A percentile compares a stretch with the other conserved stretches of the same genome.
Evolutionary conservation across 208 protist species (phyloP).

Genomic region (Wallacemonas sp.): DNA sequence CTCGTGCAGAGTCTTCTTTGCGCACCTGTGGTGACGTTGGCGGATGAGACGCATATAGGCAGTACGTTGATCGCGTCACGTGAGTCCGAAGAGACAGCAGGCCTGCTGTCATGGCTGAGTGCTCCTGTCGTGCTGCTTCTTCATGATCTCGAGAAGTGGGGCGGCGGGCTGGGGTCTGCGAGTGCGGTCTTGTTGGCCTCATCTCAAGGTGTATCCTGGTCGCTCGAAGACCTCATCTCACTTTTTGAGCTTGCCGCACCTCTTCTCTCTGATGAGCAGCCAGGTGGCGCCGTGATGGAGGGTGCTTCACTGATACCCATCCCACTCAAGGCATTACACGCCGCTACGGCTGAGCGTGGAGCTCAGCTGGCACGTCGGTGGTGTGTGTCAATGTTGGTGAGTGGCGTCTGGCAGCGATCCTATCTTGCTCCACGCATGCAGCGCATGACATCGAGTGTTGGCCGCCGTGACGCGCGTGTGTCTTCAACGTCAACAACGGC

Average conservation of each 20-base stretch:
- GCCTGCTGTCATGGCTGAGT: neutral
- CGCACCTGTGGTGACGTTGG: constrained; percentile 15
- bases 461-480: no score
- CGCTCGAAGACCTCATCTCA: neutral
- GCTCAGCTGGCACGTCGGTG: no score
- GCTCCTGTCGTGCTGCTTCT: neutral
- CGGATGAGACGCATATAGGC: no score
- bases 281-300: no score
- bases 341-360: no score
- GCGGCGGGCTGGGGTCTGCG: constrained; percentile 24
- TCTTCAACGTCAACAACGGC: no score
- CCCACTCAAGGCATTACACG: no score
- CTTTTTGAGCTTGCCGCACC: neutral
- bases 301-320: no score
- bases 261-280: no score
- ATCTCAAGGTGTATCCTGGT: neutral
- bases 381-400: constrained; percentile 27
- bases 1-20: constrained; percentile 30
- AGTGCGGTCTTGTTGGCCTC: neutral
- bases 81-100: no score
- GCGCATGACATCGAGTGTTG: no score
- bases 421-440: constrained; percentile 16
- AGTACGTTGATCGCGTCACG: no score
- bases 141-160: neutral
- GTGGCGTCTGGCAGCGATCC: constrained; percentile 26